Percentiles rank a stretch among this genome's conserved stretches.
Conservation (phyloP, 805 yeast species). For the Maudiozyma serrabonitensis region DNA sequence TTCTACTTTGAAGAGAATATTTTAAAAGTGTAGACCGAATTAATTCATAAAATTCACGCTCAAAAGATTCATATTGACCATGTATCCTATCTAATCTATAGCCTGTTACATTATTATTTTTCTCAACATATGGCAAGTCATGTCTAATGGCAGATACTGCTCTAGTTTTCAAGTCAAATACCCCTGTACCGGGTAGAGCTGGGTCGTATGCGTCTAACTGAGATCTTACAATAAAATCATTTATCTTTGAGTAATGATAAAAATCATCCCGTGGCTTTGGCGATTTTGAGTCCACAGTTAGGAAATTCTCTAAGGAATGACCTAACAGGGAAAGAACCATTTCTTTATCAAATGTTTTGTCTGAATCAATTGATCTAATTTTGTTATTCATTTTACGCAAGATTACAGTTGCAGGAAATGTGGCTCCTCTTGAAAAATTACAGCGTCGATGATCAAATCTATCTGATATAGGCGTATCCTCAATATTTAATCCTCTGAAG, state of each 20-base stretch:
- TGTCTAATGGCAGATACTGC: constrained; percentile 82
- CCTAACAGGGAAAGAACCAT: constrained; percentile 67
- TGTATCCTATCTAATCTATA: constrained; percentile 54
- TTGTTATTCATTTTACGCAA: constrained; percentile 38
- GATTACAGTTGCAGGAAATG: constrained; percentile 47
- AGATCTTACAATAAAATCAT: constrained; percentile 71
- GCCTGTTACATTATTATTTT: constrained; percentile 44
- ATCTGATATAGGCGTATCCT: constrained; percentile 32
- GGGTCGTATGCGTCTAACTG: constrained; percentile 79
- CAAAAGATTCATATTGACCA: constrained; percentile 74
- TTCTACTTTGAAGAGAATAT: constrained; percentile 83
- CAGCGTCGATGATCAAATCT: constrained; percentile 32
- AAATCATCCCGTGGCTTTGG: constrained; percentile 15
- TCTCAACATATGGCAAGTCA: constrained; percentile 55
- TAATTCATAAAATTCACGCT: constrained; percentile 69
- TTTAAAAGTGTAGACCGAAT: constrained; percentile 69
- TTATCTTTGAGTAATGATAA: constrained; percentile 70
- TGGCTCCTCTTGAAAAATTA: constrained; percentile 37
- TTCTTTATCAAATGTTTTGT: constrained; percentile 56
- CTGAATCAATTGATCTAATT: constrained; percentile 60
- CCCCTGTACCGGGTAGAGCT: constrained; percentile 79
- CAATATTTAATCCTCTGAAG: constrained; percentile 42
- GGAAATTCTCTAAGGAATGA: constrained; percentile 63
- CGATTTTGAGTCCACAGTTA: constrained; percentile 22
- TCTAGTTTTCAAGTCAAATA: constrained; percentile 85